Evolutionary conservation across 306 rosid species (phyloP).

Genomic region (Herpetospermum pedunculosum): DNA sequence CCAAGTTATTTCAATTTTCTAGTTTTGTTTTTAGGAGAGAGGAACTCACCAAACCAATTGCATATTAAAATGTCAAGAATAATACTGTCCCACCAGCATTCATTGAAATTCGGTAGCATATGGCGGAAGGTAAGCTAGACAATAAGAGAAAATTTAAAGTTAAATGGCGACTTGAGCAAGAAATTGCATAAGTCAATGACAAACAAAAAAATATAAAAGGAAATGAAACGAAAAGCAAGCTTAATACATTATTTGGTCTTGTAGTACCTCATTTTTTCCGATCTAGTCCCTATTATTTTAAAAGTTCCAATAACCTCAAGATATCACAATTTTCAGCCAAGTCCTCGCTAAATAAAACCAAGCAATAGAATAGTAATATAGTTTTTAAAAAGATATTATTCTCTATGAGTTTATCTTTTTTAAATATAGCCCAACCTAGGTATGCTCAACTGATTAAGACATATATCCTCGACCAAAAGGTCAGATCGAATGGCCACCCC

Average conservation of each 20-base stretch:
- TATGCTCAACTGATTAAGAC: too few species aligned
- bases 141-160: neutral
- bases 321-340: neutral
- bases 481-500: too few species aligned
- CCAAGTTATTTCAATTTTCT: neutral
- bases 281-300: neutral
- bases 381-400: neutral
- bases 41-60: constrained; percentile 94
- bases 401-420: neutral
- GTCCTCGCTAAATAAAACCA: neutral
- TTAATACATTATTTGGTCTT: neutral
- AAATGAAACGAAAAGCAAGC: constrained; percentile 1
- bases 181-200: neutral
- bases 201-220: neutral
- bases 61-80: constrained; percentile 89
- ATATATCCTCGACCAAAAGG: too few species aligned
- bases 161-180: neutral
- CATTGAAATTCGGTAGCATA: constrained; percentile 95
- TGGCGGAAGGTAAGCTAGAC: constrained; percentile 90
- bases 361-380: neutral
- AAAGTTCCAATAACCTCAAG: neutral
- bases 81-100: constrained; percentile 99
- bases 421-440: too few species aligned
- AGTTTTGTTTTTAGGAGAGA: neutral
- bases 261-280: neutral